Evolutionary conservation across 108 stramenopile species (phyloP), one percentile per base, ranked within the genome.

Genomic region (Epithemia pelagica): DNA sequence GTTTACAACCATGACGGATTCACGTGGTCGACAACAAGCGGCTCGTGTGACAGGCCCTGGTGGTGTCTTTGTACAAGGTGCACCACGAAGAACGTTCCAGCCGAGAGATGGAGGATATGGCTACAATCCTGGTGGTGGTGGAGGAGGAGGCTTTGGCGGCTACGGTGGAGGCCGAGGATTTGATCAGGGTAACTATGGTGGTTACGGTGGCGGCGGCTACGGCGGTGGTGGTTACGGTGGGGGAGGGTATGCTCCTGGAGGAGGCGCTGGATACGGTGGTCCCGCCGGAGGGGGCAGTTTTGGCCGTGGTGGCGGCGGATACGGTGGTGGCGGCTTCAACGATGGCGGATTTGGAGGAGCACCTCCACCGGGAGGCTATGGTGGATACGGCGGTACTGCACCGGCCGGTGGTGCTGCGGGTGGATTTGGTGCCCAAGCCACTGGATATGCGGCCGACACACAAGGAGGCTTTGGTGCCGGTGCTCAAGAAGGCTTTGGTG

Each of bases 21-120:
- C 54, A 25, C 73, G 60, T 25, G 85, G 89, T 51, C 70, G 75
- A 26, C 58, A 57, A 59, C 86, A 84, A 68, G 95, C 95, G n/a
- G 60, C 78, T 26, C 81, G 88, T 66, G 95, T 96, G 30, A 96
- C 92, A 22, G 95, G 95, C 31, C 95, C 95, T 0, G 83, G 84
- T 74, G 95, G 95, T 27, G 87, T 68, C 32, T 81, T 78, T 71
- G 95, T 95, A 1, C 74, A 91, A 64, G 75, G 74, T 8, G 67
- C 65, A n/a, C 67, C 74, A 23, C 63, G 20, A n/a, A 5, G 37
- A 15, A 46, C 37, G 10, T 46, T 10, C 15, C 37, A 46, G 37
- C 37, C 37, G 10, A 5, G 37, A 10, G 63, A 71, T 37, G 52
- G 29, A n/a, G 26, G 32, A 53, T 71, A 64, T 71, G 70, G 70